Conservation (phyloP, 2,329 filamentous ascomycete species). For the Cryphonectria japonica region DNA sequence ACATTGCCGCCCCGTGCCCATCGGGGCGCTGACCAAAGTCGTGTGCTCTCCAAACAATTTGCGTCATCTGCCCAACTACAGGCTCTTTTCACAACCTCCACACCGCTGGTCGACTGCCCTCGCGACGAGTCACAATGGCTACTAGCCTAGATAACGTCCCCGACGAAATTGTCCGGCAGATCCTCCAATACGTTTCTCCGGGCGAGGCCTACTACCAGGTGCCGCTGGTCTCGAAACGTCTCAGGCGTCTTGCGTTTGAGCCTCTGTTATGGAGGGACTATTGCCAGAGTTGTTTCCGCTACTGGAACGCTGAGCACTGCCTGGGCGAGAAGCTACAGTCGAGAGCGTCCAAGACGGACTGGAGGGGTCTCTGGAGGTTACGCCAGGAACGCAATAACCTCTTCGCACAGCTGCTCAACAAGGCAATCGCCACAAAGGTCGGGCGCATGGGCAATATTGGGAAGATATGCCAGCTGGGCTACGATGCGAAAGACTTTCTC, state of each 20-base stretch:
- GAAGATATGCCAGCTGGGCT: constrained; percentile 72
- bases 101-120: not conserved
- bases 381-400: constrained; percentile 57
- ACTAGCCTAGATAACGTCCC: constrained; percentile 60
- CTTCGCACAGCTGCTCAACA: constrained; percentile 62
- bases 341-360: constrained; percentile 64
- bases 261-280: constrained; percentile 79
- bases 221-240: constrained; percentile 62
- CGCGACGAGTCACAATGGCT: constrained; percentile 34
- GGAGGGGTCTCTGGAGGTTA: constrained; percentile 70
- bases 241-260: constrained; percentile 69
- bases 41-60: not conserved
- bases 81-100: not conserved
- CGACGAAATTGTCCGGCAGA: constrained; percentile 82
- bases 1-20: not conserved
- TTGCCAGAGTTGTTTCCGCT: constrained; percentile 70
- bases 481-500: constrained; percentile 87
- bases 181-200: constrained; percentile 68
- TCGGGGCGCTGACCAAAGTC: not conserved
- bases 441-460: constrained; percentile 72
- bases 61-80: not conserved
- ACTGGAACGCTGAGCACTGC: constrained; percentile 73
- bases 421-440: constrained; percentile 71
- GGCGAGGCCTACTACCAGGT: constrained; percentile 55
- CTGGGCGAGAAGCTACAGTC: constrained; percentile 59